Conservation (phyloP, 1,284 basidiomycete species). For the Vanrija sp. region DNA sequence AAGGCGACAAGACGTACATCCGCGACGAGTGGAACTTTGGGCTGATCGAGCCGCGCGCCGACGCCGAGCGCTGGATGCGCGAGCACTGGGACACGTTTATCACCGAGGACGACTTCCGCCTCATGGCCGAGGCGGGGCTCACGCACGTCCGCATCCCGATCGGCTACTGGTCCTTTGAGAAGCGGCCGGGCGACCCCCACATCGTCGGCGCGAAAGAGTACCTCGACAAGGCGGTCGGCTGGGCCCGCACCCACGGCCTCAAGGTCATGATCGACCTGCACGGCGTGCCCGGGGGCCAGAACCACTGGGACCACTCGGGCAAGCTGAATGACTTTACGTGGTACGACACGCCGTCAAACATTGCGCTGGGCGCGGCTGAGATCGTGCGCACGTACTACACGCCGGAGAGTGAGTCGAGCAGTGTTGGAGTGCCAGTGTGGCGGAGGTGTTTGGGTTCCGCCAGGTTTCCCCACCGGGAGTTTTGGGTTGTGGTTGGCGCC, state of each 20-base stretch:
- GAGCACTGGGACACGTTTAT: conserved; percentile 43
- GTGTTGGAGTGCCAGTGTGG: too few species aligned
- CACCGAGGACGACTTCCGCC: conserved; percentile 48
- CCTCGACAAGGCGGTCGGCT: conserved; percentile 61
- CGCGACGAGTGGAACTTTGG: conserved; percentile 65
- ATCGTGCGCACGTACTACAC: too few species aligned
- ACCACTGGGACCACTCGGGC: conserved; percentile 76
- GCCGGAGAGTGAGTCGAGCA: too few species aligned
- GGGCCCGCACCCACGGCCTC: conserved; percentile 71
- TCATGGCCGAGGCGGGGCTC: conserved; percentile 30
- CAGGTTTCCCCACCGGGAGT: too few species aligned
- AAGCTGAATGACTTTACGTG: conserved; percentile 38
- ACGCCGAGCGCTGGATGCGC: conserved; percentile 13
- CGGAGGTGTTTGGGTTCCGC: too few species aligned
- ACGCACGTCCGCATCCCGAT: conserved; percentile 42
- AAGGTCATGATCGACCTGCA: conserved; percentile 68
- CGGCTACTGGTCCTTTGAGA: conserved; percentile 31
- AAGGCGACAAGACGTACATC: conserved; percentile 57
- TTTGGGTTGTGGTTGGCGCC: too few species aligned
- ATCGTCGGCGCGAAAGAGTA: conserved; percentile 40
- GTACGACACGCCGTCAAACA: neutral
- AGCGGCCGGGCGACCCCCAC: conserved; percentile 9
- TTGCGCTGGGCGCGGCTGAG: neutral
- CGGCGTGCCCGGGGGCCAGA: conserved; percentile 80
- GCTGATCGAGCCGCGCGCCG: conserved; percentile 21